Evolutionary conservation across 345 rosid genomes (phyloP).

Genomic region (Excoecaria cochinchinensis): DNA sequence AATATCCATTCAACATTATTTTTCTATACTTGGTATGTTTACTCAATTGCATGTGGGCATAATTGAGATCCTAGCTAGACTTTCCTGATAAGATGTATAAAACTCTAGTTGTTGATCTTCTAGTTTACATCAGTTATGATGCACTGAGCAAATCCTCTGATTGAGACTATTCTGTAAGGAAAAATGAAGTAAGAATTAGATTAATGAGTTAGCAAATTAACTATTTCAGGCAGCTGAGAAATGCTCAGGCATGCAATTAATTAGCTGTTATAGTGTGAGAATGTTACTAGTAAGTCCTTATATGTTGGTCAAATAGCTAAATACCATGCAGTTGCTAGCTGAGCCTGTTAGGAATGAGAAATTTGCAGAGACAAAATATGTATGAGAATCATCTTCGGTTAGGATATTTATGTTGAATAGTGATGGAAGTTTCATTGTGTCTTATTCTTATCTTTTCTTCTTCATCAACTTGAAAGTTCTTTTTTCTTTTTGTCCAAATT

Average conservation of each 20-base stretch:
- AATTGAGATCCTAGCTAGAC: background rate
- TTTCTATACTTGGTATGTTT: background rate
- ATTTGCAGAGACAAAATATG: no score
- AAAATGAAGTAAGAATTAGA: no score
- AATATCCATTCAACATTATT: background rate
- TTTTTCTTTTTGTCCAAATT: no score
- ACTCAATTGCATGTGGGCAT: background rate
- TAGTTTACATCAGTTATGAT: background rate
- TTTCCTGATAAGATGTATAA: background rate
- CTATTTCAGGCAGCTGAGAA: no score
- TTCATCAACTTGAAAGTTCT: background rate
- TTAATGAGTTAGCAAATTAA: background rate
- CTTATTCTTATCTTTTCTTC: background rate
- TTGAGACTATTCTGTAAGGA: background rate
- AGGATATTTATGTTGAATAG: no score
- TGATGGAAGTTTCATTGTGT: no score
- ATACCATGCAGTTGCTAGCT: background rate
- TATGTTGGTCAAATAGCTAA: background rate
- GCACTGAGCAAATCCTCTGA: background rate
- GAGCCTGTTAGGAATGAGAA: no score
- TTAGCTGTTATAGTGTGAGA: background rate
- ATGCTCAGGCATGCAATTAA: background rate
- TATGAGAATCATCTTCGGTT: no score
- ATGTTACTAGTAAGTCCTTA: no score
- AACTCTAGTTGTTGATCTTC: background rate